Conservation (phyloP, 192 early-diverging fungal species). For the Linnemannia hyalina region DNA sequence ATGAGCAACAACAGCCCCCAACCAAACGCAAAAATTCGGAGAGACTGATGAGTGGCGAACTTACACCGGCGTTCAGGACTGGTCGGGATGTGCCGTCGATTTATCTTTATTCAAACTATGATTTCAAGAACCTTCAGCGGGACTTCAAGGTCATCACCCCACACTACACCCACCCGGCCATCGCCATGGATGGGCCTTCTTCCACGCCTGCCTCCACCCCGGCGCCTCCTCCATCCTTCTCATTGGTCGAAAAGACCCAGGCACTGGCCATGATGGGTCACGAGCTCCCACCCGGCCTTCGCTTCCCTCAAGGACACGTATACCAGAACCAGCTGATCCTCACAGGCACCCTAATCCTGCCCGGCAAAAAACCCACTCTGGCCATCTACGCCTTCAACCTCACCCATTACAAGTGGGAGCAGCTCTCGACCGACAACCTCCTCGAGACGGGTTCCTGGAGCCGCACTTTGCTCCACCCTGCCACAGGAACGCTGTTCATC, state of each 20-base stretch:
- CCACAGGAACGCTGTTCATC: slow-evolving; percentile 20
- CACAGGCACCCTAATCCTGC: slow-evolving; percentile 13
- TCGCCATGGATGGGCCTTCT: background rate
- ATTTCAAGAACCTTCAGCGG: slow-evolving; percentile 27
- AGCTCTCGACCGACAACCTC: slow-evolving; percentile 2
- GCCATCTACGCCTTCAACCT: slow-evolving; percentile 32
- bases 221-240: slow-evolving; percentile 19
- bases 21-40: slow-evolving; percentile 5
- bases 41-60: slow-evolving; percentile 21
- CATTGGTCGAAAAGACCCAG: slow-evolving; percentile 24
- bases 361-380: slow-evolving; percentile 15
- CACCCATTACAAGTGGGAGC: slow-evolving; percentile 16
- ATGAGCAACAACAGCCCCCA: background rate
- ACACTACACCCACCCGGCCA: slow-evolving; percentile 16
- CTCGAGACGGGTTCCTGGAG: slow-evolving; percentile 29
- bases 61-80: slow-evolving; percentile 18
- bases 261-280: slow-evolving; percentile 24
- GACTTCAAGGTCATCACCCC: slow-evolving; percentile 30
- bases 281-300: slow-evolving; percentile 18
- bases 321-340: slow-evolving; percentile 28
- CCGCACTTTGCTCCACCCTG: slow-evolving; percentile 19
- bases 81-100: slow-evolving; percentile 18
- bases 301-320: slow-evolving; percentile 25
- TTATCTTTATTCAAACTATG: slow-evolving; percentile 29
- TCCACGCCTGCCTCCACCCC: background rate